Evolutionary conservation across 1,139 yeast genomes (phyloP).

Genomic region (Protomyces inouyei): DNA sequence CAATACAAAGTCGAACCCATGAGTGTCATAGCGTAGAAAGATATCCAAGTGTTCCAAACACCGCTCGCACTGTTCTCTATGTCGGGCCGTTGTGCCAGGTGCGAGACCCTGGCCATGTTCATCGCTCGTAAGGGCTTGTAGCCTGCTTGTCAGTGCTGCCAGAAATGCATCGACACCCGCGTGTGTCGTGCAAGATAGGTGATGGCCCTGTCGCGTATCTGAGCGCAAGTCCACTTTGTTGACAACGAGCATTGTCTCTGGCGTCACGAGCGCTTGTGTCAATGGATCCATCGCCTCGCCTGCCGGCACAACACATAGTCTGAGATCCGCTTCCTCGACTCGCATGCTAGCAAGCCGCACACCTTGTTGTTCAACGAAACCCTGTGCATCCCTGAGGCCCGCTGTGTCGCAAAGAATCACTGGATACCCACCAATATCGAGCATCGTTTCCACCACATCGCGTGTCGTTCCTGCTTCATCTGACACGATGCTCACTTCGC

Average conservation of each 20-base stretch:
- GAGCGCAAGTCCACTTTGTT: slow-evolving; percentile 32
- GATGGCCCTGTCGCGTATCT: background rate
- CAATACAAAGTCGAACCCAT: slow-evolving; percentile 57
- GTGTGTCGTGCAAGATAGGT: background rate
- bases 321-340: slow-evolving; percentile 58
- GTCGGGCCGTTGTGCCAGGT: slow-evolving; percentile 17
- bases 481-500: slow-evolving; percentile 89
- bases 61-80: slow-evolving; percentile 11
- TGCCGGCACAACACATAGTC: slow-evolving; percentile 51
- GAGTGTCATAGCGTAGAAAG: background rate
- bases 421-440: slow-evolving; percentile 80
- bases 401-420: slow-evolving; percentile 89
- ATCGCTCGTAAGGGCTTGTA: slow-evolving; percentile 27
- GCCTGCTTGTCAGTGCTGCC: slow-evolving; percentile 23
- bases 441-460: slow-evolving; percentile 74
- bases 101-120: slow-evolving; percentile 34
- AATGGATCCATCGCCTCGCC: slow-evolving; percentile 38
- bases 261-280: slow-evolving; percentile 29
- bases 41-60: slow-evolving; percentile 13
- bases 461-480: slow-evolving; percentile 92
- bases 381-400: slow-evolving; percentile 58
- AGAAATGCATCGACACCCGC: slow-evolving; percentile 10
- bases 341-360: slow-evolving; percentile 66
- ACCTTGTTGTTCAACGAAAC: slow-evolving; percentile 73
- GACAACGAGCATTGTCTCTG: slow-evolving; percentile 29